These are phyloP conservation scores for Barnettozyma hawaiiensis DNA, from an alignment of 1,139 yeast species.

Conservation along the genomic window DNA sequence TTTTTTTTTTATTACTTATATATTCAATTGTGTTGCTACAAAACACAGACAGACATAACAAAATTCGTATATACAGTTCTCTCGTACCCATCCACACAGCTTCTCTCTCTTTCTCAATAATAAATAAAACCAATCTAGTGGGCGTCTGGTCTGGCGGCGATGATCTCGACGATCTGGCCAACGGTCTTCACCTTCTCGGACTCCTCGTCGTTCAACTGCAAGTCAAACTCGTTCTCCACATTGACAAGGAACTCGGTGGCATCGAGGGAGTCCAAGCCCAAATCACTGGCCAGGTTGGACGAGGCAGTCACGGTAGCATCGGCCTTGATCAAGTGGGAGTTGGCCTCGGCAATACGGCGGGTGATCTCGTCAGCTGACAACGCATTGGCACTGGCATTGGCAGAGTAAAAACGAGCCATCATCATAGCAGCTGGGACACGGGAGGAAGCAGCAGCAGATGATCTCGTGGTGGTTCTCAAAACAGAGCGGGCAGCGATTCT, in stretches of 20 bases:
- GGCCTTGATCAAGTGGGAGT: constrained; percentile 23
- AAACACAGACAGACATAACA: background rate
- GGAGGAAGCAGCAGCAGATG: constrained; percentile 6
- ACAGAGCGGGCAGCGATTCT: constrained; percentile 24
- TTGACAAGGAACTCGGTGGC: constrained; percentile 69
- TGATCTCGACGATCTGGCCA: constrained; percentile 62
- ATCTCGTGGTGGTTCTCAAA: constrained; percentile 13
- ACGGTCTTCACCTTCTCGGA: constrained; percentile 67
- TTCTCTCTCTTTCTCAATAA: background rate
- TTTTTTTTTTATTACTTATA: too few species aligned
- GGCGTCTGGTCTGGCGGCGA: constrained; percentile 35
- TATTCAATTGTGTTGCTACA: too few species aligned
- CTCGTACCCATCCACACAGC: background rate
- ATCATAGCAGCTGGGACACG: constrained; percentile 14
- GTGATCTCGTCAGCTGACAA: constrained; percentile 24
- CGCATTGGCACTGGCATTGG: constrained; percentile 23
- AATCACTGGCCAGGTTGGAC: constrained; percentile 36
- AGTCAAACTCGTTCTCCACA: constrained; percentile 65
- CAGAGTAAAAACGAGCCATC: constrained; percentile 23
- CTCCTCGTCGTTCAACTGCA: constrained; percentile 59
- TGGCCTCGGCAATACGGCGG: constrained; percentile 26
- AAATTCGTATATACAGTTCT: background rate
- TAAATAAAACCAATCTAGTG: constrained; percentile 11
- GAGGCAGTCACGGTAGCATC: constrained; percentile 26
- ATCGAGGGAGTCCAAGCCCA: constrained; percentile 66